These are phyloP conservation scores for Malbranchea zuffiana DNA, from an alignment of 2,329 filamentous ascomycete genomes.

Conservation along the genomic window DNA sequence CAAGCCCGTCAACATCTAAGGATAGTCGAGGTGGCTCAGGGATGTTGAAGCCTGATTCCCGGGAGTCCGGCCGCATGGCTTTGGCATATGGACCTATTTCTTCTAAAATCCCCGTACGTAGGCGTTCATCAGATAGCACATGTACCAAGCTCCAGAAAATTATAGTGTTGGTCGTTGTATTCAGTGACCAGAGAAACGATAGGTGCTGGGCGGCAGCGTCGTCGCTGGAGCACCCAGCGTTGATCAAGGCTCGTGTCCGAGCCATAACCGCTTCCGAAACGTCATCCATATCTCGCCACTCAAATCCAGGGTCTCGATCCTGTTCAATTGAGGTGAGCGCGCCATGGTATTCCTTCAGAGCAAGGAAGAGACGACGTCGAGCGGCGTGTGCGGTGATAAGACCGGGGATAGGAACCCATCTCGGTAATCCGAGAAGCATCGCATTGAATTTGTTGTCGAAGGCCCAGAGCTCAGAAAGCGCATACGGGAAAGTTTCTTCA, in stretches of 20 bases:
- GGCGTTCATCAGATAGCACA: slow-evolving; percentile 32
- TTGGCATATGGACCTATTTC: slow-evolving; percentile 37
- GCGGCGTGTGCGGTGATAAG: slow-evolving; percentile 40
- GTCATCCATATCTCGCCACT: slow-evolving; percentile 41
- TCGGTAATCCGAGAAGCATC: slow-evolving; percentile 45
- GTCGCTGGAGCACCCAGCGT: slow-evolving; percentile 26
- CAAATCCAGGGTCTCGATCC: slow-evolving; percentile 33
- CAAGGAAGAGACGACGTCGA: slow-evolving; percentile 32
- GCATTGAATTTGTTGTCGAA: slow-evolving; percentile 46
- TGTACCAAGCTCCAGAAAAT: slow-evolving; percentile 44
- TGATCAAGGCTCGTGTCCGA: slow-evolving; percentile 32
- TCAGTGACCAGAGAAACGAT: slow-evolving; percentile 46
- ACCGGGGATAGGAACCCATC: slow-evolving; percentile 44
- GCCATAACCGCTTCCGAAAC: slow-evolving; percentile 37
- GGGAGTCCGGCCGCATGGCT: slow-evolving; percentile 26
- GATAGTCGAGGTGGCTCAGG: slow-evolving; percentile 34
- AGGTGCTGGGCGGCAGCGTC: slow-evolving; percentile 35
- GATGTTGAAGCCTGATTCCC: slow-evolving; percentile 33
- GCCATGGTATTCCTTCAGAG: slow-evolving; percentile 33
- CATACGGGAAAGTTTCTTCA: slow-evolving; percentile 41
- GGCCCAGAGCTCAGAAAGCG: slow-evolving; percentile 46
- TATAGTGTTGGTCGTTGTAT: slow-evolving; percentile 43
- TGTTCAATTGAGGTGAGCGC: slow-evolving; percentile 35
- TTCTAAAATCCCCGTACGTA: slow-evolving; percentile 34
- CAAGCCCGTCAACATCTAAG: slow-evolving; percentile 32